Base-by-base conservation (phyloP, 2,329 filamentous ascomycete species). In the Hypoxylon sp. region DNA sequence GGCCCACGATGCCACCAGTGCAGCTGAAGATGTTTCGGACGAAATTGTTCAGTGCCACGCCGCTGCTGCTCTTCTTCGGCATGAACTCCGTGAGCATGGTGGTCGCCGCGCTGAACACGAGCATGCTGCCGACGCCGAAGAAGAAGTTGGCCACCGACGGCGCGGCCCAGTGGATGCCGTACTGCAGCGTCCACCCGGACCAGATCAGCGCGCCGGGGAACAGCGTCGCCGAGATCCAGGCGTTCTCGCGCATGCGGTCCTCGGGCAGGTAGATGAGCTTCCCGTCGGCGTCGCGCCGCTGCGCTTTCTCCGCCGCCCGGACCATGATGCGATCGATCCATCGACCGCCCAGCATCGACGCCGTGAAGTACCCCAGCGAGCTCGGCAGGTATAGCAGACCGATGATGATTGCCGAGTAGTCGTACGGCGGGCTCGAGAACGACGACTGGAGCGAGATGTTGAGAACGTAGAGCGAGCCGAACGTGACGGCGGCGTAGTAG, bases 41-140 rank as follows among this genome's bases (percentile, higher is more conserved):
- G 63, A 93, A 90, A 67, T 93, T 93, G 70, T 93, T 92, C 31
- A 92, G 76, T 0, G 90, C 90, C 2, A 93, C 88, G 1, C 89
- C 89, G 7, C 82, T 82, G 3, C 84, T 88, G 38, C 86, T 87
- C 56, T 80, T 78, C 30, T 82, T 79, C 9, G 88, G 88, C 78
- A 93, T 87, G 65, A 93, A 91, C 66, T 94, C 90, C 0, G 90
- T 93, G 59, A 94, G 75, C 88, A 94, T 91, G 0, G 90, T 94
- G 0, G 89, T 91, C 0, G 83, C 78, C 61, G 84, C 80, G 37
- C 83, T 80, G 71, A 90, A 91, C 20, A 91, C 85, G 3, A 94
- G 77, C 90, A 95, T 94, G 21, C 81, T 87, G 2, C 87, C 86
- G 3, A 89, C 62, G 11, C 90, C 90, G 63, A 93, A 94, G 67